Evolutionary conservation across 306 rosid genomes (phyloP), one percentile per base, ranked within the genome.

Genomic region (Trifolium subterraneum): DNA sequence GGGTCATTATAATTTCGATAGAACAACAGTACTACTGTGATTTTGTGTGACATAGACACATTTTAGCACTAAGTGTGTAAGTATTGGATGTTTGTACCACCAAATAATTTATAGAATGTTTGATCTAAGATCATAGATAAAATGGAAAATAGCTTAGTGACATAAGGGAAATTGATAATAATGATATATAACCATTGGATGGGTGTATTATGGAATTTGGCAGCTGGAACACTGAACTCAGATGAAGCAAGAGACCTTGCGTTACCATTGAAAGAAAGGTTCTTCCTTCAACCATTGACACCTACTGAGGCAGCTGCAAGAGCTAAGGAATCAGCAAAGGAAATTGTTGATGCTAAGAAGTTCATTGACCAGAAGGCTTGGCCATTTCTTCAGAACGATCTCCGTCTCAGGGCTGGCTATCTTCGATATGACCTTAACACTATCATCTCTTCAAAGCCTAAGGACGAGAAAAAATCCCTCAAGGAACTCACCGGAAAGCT

Each of bases 271-370:
- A 90, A 95, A 74, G 71, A 86, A 0, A 86, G 99, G 90, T 95
- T 95, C 87, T 95, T 68, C 88, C 1, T 95, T 69, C 99, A 95
- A 75, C 87, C 96, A 39, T 68, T 90, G 87, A 0, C 79, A 11
- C 97, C 99, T 0, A 66, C 18, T 45, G 71, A 84, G 79, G 99
- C 99, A 2, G 97, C 87, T 19, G 64, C 61, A 76, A 87, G 99
- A 84, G 90, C 90, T 5, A 95, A 95, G 83, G 99, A 87, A 33
- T 90, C 99, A 31, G 99, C 99, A 68, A 90, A 92, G 79, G 98
- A 90, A 0, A 95, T 95, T 61, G 66, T 95, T 38, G 83, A 60
- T 61, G 98, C 90, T 19, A 95, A 95, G 91, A 68, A 65, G 16
- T 77, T 85, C 3, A 95, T 95, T 10, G 93, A 92, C 38, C 90